A percentile compares a stretch with the other conserved stretches of the same genome.
phyloP scores from a whole-genome alignment of 306 rosid species.

The Vachellia pachyceras region DNA sequence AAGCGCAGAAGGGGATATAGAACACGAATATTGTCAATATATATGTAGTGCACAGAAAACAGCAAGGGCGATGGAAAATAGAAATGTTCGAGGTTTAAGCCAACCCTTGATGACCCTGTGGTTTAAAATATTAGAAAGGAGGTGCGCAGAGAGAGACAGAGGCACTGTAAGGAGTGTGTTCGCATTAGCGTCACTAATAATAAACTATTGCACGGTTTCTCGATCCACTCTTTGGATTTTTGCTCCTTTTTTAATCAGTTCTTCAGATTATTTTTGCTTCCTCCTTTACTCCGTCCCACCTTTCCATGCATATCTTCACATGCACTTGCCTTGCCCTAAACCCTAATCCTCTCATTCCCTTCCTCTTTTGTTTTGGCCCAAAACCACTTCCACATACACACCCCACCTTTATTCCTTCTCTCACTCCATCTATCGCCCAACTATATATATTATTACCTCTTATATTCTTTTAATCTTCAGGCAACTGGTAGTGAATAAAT shows the following conservation, averaged over 20 bases:
- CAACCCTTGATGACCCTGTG: constrained; percentile 47
- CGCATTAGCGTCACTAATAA: constrained; percentile 62
- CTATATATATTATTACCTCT: not conserved
- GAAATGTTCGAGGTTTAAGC: constrained; percentile 60
- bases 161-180: constrained; percentile 55
- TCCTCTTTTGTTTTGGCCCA: constrained; percentile 13
- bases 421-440: not conserved
- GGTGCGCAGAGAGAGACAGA: constrained; percentile 30
- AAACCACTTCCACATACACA: not conserved
- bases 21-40: not conserved
- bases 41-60: constrained; percentile 3
- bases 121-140: constrained; percentile 52
- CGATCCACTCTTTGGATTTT: constrained; percentile 66
- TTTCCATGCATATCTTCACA: constrained; percentile 83
- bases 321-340: constrained; percentile 57
- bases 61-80: constrained; percentile 17
- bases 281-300: constrained; percentile 58
- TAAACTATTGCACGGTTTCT: constrained; percentile 64
- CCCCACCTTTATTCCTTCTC: not conserved
- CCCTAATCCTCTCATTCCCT: constrained; percentile 33
- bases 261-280: constrained; percentile 45
- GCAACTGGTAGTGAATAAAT: constrained; percentile 9
- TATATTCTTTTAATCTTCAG: not conserved
- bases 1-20: not conserved
- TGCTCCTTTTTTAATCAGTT: constrained; percentile 39